Evolutionary conservation across 2,329 filamentous ascomycete species (phyloP).

Genomic region (Fusarium sulawesiense): DNA sequence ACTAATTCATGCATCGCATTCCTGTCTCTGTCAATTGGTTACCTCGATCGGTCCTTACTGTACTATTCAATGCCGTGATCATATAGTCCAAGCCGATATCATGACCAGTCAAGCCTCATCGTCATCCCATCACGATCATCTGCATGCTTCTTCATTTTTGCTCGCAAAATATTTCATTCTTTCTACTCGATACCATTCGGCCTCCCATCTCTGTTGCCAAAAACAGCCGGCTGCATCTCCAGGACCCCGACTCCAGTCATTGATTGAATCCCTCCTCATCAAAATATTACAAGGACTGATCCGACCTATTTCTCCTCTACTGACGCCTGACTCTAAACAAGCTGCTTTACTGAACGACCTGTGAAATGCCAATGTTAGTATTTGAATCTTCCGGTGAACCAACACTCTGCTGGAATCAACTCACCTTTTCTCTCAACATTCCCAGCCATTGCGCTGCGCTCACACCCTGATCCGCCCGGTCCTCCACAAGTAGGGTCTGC

Average conservation of each 20-base stretch:
- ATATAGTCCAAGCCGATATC: neutral
- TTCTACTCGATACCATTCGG: conserved; percentile 44
- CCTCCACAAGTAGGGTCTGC: conserved; percentile 93
- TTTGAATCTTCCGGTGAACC: neutral
- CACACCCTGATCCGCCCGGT: conserved; percentile 92
- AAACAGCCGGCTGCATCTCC: conserved; percentile 33
- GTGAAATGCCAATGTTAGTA: conserved; percentile 28
- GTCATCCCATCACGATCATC: conserved; percentile 2
- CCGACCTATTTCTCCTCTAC: conserved; percentile 34
- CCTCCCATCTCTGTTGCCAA: conserved; percentile 33
- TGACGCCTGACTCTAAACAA: conserved; percentile 24
- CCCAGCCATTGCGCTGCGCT: conserved; percentile 96
- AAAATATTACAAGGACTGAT: conserved; percentile 41
- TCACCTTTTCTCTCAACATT: conserved; percentile 91
- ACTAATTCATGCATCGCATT: conserved; percentile 12
- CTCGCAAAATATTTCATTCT: conserved; percentile 40
- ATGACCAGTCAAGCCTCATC: conserved; percentile 1
- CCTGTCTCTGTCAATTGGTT: neutral
- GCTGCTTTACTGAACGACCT: conserved; percentile 52
- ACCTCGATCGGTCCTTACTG: neutral
- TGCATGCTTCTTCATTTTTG: neutral
- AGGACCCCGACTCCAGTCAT: conserved; percentile 42
- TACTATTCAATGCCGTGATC: conserved; percentile 10
- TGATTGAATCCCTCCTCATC: conserved; percentile 39
- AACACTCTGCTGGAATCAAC: conserved; percentile 25